A percentile compares a stretch with the other conserved stretches of the same genome.
Evolutionary conservation across 768 basidiomycete species (phyloP).

Genomic region (Leccinum longicurvipes): DNA sequence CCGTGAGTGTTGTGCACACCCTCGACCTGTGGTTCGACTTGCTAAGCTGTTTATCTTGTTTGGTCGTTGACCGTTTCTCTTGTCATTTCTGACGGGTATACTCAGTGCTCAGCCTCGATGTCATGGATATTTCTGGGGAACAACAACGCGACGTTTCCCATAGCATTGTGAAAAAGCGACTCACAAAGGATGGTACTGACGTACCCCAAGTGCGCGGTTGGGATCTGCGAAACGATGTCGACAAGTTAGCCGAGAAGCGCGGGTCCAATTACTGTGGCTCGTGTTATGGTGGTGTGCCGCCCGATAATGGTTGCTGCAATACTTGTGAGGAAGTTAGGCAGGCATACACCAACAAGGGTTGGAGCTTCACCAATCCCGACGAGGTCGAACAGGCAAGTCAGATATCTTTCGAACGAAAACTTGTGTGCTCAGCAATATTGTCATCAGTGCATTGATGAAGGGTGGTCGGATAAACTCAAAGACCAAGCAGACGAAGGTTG

Average conservation of each 20-base stretch:
- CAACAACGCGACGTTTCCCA: constrained; percentile 88
- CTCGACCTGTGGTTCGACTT: background rate
- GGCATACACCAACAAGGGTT: constrained; percentile 87
- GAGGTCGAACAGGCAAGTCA: constrained; percentile 82
- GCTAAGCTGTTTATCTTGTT: background rate
- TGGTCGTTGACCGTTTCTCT: background rate
- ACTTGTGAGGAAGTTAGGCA: constrained; percentile 92
- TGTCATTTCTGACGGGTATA: background rate
- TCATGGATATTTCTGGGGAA: constrained; percentile 98
- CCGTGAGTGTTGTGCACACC: constrained; percentile 52
- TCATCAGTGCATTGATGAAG: constrained; percentile 81
- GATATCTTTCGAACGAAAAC: background rate
- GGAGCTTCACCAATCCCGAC: constrained; percentile 92
- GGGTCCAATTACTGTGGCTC: constrained; percentile 82
- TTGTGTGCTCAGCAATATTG: background rate
- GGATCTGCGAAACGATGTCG: constrained; percentile 84
- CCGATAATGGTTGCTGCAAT: constrained; percentile 86
- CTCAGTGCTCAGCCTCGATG: constrained; percentile 89
- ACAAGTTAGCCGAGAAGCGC: constrained; percentile 65
- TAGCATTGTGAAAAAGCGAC: constrained; percentile 80
- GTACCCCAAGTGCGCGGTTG: constrained; percentile 53
- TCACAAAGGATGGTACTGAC: constrained; percentile 55
- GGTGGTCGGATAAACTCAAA: constrained; percentile 91
- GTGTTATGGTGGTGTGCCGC: constrained; percentile 85
- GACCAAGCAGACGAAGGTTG: constrained; percentile 94